Evolutionary conservation across 805 yeast species (phyloP).

Genomic region (Yarrowia osloensis): DNA sequence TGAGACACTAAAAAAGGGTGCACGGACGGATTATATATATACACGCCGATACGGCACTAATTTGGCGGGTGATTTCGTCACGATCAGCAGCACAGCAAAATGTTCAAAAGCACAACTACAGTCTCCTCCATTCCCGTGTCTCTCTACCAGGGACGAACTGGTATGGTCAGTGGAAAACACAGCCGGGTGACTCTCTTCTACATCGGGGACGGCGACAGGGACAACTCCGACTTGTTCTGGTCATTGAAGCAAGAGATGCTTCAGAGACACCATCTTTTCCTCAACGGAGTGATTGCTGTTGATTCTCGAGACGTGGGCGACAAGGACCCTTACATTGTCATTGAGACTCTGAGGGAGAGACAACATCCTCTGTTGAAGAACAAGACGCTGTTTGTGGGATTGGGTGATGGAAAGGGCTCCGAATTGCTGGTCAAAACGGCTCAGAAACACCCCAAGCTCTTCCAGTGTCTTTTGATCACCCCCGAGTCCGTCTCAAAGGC

Average conservation of each 20-base stretch:
- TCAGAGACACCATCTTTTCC: background rate
- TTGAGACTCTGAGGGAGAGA: background rate
- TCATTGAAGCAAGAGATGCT: conserved; percentile 1
- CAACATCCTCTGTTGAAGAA: background rate
- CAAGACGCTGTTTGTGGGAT: conserved; percentile 1
- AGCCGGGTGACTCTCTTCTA: conserved; percentile 3
- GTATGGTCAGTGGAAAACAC: conserved; percentile 14
- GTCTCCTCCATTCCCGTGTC: background rate
- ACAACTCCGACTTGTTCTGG: background rate
- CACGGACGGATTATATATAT: background rate
- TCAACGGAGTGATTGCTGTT: conserved; percentile 14
- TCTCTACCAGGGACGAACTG: background rate
- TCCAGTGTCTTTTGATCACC: conserved; percentile 3
- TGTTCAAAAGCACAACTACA: conserved; percentile 4
- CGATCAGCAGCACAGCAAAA: background rate
- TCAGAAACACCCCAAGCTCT: background rate
- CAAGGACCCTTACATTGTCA: background rate
- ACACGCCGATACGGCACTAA: background rate
- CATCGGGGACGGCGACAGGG: background rate
- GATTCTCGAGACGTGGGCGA: background rate
- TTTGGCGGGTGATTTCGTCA: background rate
- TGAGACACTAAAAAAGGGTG: background rate
- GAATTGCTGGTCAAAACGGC: background rate
- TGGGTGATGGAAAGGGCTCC: background rate
- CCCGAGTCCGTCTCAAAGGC: background rate